Percentiles rank a stretch among this genome's conserved stretches.
These are phyloP conservation scores for Oenanthe sinensis DNA, from an alignment of 129 eudicot genomes.

Conservation along the genomic window DNA sequence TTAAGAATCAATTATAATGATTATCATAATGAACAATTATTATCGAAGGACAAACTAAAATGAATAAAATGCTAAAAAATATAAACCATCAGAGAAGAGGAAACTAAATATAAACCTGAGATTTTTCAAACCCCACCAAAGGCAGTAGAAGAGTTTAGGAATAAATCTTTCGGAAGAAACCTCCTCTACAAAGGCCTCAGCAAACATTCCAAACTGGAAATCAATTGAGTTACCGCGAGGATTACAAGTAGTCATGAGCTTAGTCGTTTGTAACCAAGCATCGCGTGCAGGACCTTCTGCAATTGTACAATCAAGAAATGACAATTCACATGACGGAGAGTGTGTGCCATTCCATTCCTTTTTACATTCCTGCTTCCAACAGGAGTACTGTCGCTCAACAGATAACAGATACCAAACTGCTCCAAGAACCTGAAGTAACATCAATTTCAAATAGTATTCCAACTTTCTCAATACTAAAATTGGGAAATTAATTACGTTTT, in stretches of 20 bases:
- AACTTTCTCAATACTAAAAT: not conserved
- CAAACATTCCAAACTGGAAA: conserved; percentile 70
- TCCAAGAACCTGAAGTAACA: conserved; percentile 68
- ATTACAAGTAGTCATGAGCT: conserved; percentile 43
- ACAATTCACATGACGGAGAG: conserved; percentile 30
- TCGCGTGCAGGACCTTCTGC: conserved; percentile 20
- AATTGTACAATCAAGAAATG: conserved; percentile 42
- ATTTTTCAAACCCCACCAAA: conserved; percentile 79
- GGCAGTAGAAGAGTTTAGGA: conserved; percentile 67
- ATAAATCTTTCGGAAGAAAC: conserved; percentile 43
- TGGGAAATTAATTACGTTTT: not conserved
- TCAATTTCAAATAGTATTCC: not conserved
- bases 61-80: not conserved
- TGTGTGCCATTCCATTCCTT: conserved; percentile 26
- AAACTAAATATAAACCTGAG: conserved; percentile 35
- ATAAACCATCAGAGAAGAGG: not conserved
- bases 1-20: not conserved
- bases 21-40: not conserved
- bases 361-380: conserved; percentile 63
- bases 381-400: conserved; percentile 48
- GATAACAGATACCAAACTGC: conserved; percentile 71
- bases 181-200: conserved; percentile 45
- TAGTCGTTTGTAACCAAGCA: conserved; percentile 43
- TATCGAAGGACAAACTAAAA: not conserved
- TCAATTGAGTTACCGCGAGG: conserved; percentile 22